Evolutionary conservation across 2,329 filamentous ascomycete species (phyloP).

Genomic region (Aspergillus nomiae): DNA sequence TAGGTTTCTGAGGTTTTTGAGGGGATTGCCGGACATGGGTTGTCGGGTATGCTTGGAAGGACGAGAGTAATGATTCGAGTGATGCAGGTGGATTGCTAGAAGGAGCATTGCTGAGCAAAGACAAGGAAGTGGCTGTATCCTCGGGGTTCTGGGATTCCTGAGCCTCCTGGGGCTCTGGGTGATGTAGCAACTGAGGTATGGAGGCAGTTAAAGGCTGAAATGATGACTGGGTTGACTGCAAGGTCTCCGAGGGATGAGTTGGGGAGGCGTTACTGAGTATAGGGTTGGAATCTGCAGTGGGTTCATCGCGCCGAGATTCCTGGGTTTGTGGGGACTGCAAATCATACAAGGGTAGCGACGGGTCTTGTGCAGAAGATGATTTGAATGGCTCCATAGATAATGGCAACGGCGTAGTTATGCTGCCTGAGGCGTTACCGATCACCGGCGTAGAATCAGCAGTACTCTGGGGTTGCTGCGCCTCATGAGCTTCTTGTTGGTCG

Average conservation of each 20-base stretch:
- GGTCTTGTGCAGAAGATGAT: neutral
- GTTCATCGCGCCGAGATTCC: neutral
- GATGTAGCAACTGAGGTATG: neutral
- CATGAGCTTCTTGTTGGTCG: neutral
- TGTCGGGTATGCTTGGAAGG: neutral
- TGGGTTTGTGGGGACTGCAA: neutral
- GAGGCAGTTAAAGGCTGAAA: neutral
- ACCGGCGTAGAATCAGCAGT: neutral
- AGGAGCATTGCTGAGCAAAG: neutral
- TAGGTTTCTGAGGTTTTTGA: neutral
- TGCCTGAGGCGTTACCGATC: neutral
- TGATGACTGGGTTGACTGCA: neutral
- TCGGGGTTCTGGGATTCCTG: neutral
- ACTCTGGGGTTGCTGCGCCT: neutral
- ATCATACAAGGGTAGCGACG: neutral
- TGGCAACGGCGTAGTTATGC: neutral
- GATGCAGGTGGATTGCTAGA: neutral
- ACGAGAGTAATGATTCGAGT: neutral
- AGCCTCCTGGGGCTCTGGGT: neutral
- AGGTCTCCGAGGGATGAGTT: neutral
- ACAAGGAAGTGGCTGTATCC: neutral
- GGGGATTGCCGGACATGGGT: neutral
- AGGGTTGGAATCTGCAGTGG: neutral
- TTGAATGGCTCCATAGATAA: neutral
- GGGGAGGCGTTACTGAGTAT: neutral